Evolutionary conservation across 208 protist species (phyloP).

Genomic region (Novymonas esmeraldas): DNA sequence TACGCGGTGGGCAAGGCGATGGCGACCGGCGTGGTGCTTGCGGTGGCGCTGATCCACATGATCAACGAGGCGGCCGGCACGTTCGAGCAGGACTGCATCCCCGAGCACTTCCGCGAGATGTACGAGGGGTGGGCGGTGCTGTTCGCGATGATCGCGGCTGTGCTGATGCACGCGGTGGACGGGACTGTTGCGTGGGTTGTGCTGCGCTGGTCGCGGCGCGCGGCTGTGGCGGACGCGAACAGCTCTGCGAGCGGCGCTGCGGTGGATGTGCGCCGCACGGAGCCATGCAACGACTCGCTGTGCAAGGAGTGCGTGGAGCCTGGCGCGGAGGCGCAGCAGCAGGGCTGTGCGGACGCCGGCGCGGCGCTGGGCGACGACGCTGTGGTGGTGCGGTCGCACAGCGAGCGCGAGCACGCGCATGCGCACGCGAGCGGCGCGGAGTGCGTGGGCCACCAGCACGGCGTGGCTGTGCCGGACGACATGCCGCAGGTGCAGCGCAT

Average conservation of each 20-base stretch:
- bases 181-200: slow-evolving; percentile 40
- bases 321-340: too few relatives aligned
- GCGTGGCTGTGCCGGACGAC: slow-evolving; percentile 17
- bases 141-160: slow-evolving; percentile 51
- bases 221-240: background rate
- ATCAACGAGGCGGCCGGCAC: slow-evolving; percentile 44
- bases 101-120: slow-evolving; percentile 11
- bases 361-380: background rate
- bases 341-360: too few relatives aligned
- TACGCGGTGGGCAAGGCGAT: slow-evolving; percentile 53
- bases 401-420: background rate
- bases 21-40: slow-evolving; percentile 64
- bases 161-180: slow-evolving; percentile 68
- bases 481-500: slow-evolving; percentile 26
- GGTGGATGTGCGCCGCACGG: too few relatives aligned
- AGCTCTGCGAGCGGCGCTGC: background rate
- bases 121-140: slow-evolving; percentile 58
- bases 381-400: background rate
- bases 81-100: slow-evolving; percentile 51
- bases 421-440: slow-evolving; percentile 8
- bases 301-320: too few relatives aligned
- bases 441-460: slow-evolving; percentile 38
- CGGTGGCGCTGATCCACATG: slow-evolving; percentile 59
- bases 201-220: slow-evolving; percentile 38
- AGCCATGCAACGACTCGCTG: too few relatives aligned